These are phyloP conservation scores for Neonothopanus nambi DNA, from an alignment of 1,284 basidiomycete genomes.

Conservation along the genomic window DNA sequence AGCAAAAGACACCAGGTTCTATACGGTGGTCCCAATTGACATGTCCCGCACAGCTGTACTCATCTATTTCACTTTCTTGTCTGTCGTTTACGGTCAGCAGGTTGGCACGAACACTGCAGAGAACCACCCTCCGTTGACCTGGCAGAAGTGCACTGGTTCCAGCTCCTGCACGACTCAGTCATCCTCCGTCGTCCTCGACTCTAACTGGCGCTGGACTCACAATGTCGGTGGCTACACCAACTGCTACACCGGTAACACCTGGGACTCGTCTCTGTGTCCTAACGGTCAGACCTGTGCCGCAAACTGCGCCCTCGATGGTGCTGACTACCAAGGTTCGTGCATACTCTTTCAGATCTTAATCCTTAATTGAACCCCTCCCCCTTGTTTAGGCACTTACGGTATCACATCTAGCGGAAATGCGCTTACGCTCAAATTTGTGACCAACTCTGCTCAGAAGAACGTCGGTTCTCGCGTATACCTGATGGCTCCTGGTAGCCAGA, in stretches of 20 bases:
- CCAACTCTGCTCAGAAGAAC: slow-evolving; percentile 39
- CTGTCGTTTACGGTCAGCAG: slow-evolving; percentile 6
- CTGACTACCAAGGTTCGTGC: slow-evolving; percentile 45
- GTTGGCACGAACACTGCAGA: slow-evolving; percentile 8
- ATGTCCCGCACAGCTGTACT: slow-evolving; percentile 12
- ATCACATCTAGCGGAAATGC: slow-evolving; percentile 40
- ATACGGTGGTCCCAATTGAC: too few species aligned
- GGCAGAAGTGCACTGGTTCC: slow-evolving; percentile 38
- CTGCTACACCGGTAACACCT: slow-evolving; percentile 42
- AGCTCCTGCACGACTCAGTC: slow-evolving; percentile 36
- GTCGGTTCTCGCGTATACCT: slow-evolving; percentile 59
- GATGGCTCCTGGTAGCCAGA: slow-evolving; percentile 39
- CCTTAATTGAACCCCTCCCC: too few species aligned
- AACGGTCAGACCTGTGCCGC: slow-evolving; percentile 33
- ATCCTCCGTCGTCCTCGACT: slow-evolving; percentile 42
- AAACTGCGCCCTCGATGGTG: slow-evolving; percentile 46
- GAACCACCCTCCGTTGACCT: slow-evolving; percentile 39
- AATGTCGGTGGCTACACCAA: slow-evolving; percentile 36
- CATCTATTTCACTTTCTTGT: slow-evolving; percentile 8
- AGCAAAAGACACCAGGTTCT: too few species aligned
- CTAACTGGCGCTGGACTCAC: slow-evolving; percentile 55
- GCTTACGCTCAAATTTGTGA: slow-evolving; percentile 53
- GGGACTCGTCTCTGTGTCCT: slow-evolving; percentile 38
- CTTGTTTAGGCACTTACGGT: slow-evolving; percentile 35
- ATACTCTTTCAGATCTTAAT: too few species aligned